These are phyloP conservation scores for Ulvella scutata DNA, from an alignment of 139 green algal species.

Conservation along the genomic window DNA sequence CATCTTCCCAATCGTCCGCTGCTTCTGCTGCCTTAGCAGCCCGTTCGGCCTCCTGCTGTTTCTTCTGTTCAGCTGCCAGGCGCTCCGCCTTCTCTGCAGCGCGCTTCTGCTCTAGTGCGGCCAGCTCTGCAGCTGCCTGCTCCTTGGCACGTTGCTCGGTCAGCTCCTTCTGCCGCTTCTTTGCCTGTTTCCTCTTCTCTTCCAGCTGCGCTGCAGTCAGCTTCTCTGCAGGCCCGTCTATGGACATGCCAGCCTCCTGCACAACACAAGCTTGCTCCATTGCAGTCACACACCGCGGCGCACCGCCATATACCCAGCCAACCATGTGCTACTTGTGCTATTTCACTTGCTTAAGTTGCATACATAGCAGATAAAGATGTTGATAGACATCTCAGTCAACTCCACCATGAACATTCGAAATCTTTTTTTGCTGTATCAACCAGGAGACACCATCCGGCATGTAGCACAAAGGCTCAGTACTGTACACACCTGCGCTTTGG, in stretches of 20 bases:
- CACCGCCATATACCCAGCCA: no score
- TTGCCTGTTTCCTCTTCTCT: background rate
- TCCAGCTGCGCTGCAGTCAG: background rate
- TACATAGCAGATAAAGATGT: no score
- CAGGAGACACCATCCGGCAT: no score
- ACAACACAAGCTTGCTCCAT: no score
- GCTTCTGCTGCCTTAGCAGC: background rate
- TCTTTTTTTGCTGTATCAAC: no score
- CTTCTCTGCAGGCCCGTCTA: background rate
- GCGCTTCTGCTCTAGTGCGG: background rate
- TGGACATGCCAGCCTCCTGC: background rate
- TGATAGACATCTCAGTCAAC: no score
- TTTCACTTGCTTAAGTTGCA: no score
- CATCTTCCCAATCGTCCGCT: conserved; percentile 9
- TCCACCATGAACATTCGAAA: no score
- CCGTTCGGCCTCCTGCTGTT: background rate
- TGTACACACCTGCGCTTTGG: background rate
- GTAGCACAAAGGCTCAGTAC: no score
- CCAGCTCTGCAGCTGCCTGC: background rate
- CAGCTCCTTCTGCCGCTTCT: background rate
- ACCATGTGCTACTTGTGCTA: no score
- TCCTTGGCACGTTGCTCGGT: background rate
- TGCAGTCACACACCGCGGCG: no score
- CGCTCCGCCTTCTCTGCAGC: background rate
- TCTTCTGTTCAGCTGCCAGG: background rate